Conservation (phyloP, 495 filamentous ascomycete species). For the Beverwykella pulmonaria region DNA sequence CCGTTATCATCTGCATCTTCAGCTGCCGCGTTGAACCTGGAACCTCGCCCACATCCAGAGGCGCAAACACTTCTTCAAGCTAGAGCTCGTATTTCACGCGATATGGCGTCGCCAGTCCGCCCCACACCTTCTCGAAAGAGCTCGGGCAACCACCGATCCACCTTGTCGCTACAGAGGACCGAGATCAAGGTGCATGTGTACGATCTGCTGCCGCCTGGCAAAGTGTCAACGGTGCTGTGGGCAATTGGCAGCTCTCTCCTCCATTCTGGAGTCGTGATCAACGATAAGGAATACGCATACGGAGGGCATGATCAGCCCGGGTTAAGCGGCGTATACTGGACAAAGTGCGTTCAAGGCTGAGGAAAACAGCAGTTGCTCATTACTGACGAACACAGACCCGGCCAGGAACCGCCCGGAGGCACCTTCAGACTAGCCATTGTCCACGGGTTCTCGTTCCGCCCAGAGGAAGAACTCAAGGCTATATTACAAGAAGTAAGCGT, state of each 20-base stretch:
- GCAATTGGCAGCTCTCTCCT: constrained; percentile 69
- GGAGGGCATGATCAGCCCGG: constrained; percentile 72
- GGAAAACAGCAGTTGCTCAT: too few relatives aligned
- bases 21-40: background rate
- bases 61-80: background rate
- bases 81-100: background rate
- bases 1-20: background rate
- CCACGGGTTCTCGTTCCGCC: constrained; percentile 69
- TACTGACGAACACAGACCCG: constrained; percentile 46
- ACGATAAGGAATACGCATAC: constrained; percentile 75
- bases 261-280: constrained; percentile 78
- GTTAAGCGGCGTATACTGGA: constrained; percentile 78
- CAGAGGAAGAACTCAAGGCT: constrained; percentile 64
- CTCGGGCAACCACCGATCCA: constrained; percentile 53
- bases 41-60: background rate
- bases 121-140: constrained; percentile 39
- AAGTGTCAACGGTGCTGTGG: constrained; percentile 70
- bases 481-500: constrained; percentile 57
- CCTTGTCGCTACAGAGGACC: constrained; percentile 64
- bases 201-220: constrained; percentile 74
- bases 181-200: constrained; percentile 79
- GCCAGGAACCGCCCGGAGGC: constrained; percentile 68
- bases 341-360: constrained; percentile 43
- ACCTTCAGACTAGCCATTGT: constrained; percentile 70
- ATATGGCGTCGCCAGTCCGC: constrained; percentile 35